Percentiles rank a stretch among this genome's conserved stretches.
Conservation (phyloP, 805 yeast genomes). For the Candida argentea region DNA sequence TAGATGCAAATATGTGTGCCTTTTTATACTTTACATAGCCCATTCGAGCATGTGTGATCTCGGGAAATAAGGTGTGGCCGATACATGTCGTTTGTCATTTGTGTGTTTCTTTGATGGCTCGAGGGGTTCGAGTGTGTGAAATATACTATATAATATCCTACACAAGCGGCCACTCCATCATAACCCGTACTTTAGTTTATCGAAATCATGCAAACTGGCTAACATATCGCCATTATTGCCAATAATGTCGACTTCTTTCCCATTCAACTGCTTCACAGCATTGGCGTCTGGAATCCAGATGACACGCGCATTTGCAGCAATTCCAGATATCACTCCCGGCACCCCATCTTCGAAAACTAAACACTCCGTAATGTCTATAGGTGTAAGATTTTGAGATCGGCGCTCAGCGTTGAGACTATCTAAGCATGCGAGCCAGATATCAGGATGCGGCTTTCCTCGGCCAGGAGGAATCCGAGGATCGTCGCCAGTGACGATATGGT, state of each 20-base stretch:
- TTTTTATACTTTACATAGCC: too few species aligned
- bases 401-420: constrained; percentile 53
- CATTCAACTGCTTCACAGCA: constrained; percentile 46
- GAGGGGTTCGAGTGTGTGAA: too few species aligned
- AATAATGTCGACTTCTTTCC: constrained; percentile 40
- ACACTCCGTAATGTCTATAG: constrained; percentile 66
- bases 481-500: constrained; percentile 78
- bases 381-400: constrained; percentile 25
- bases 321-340: constrained; percentile 83
- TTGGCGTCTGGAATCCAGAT: constrained; percentile 89
- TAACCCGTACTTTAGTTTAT: constrained; percentile 9
- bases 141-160: background rate
- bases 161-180: constrained; percentile 2
- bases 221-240: constrained; percentile 52
- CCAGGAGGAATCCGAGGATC: constrained; percentile 75
- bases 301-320: constrained; percentile 74
- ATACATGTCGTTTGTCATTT: too few species aligned
- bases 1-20: too few species aligned
- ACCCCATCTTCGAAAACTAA: constrained; percentile 92
- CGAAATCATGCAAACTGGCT: constrained; percentile 39
- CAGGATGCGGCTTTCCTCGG: constrained; percentile 89
- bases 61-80: background rate
- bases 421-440: constrained; percentile 82
- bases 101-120: too few species aligned
- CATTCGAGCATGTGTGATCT: too few species aligned